Evolutionary conservation across 805 yeast species (phyloP), one percentile per base, ranked within the genome.

Genomic region (Candida nanaspora): DNA sequence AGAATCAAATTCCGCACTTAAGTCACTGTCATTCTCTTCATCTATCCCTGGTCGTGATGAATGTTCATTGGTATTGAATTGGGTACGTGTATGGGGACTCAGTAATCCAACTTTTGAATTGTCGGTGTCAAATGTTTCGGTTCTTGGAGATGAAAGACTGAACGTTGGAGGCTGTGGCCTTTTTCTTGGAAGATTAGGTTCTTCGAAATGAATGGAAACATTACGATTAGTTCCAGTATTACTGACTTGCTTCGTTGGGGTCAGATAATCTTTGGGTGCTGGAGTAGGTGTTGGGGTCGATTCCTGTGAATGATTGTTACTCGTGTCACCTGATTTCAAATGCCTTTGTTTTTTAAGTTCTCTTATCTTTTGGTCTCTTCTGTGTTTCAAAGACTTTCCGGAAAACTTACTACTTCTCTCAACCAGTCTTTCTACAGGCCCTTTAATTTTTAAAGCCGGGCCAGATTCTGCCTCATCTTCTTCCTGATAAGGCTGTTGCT

Each of bases 401-500:
- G 56, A 51, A 1, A 50, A 35, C 20, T 43, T 44, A 13, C 10
- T 18, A 11, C 21, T 14, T 7, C 6, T 37, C 15, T 30, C 14
- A n/a, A 30, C 18, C 10, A 31, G 15, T 44, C 83, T 66, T 50
- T 82, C 94, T 16, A 82, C 75, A 1, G 98, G 96, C 0, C 93
- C 81, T 44, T 73, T 73, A 34, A 88, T 82, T 7, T 82, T 77
- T 28, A 87, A 61, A 1, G 91, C 88, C 4, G 91, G 93, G 0
- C 91, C 94, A 29, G 80, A 77, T 28, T 78, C 82, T 20, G 69
- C 72, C 20, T 61, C 65, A 25, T 52, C 46, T 5, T 52, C 40
- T 22, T 54, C 51, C 20, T 56, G 59, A n/a, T 62, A 64, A 32
- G 70, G 70, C 49, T 82, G 82, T 63, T 72, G 70, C 49, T 82